These are phyloP conservation scores for Cymbopogon flexuosus DNA, from an alignment of 202 grass and related monocot species.

Conservation along the genomic window DNA sequence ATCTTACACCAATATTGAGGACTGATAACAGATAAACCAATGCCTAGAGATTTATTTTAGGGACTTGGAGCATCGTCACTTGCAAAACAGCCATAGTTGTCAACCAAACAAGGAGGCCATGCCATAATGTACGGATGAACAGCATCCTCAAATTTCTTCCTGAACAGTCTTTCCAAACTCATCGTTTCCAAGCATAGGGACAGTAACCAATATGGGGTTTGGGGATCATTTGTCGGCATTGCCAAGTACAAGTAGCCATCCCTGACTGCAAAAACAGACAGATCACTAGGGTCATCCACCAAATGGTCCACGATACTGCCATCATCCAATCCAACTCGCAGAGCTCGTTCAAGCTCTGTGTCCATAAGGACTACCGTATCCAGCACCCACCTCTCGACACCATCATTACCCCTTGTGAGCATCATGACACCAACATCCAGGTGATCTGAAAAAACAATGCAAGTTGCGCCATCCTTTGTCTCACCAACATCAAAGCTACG, in stretches of 20 bases:
- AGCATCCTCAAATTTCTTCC: background rate
- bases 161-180: background rate
- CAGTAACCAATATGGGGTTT: background rate
- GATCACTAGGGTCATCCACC: background rate
- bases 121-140: background rate
- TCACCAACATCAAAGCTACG: background rate
- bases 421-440: background rate
- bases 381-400: background rate
- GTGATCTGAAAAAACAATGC: background rate
- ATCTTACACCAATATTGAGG: too few species aligned
- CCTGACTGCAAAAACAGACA: background rate
- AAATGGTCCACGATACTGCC: background rate
- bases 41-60: background rate
- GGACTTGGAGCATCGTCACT: background rate
- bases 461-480: background rate
- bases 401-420: background rate
- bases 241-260: background rate
- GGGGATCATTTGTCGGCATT: background rate
- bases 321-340: background rate
- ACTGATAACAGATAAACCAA: too few species aligned
- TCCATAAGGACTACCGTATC: background rate
- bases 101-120: slow-evolving; percentile 2
- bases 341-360: background rate
- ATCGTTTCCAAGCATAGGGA: slow-evolving; percentile 14
- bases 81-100: background rate